A percentile compares a stretch with the other conserved stretches of the same genome.
phyloP scores from a whole-genome alignment of 768 basidiomycete genomes.

The Tylopilus subfusipes region DNA sequence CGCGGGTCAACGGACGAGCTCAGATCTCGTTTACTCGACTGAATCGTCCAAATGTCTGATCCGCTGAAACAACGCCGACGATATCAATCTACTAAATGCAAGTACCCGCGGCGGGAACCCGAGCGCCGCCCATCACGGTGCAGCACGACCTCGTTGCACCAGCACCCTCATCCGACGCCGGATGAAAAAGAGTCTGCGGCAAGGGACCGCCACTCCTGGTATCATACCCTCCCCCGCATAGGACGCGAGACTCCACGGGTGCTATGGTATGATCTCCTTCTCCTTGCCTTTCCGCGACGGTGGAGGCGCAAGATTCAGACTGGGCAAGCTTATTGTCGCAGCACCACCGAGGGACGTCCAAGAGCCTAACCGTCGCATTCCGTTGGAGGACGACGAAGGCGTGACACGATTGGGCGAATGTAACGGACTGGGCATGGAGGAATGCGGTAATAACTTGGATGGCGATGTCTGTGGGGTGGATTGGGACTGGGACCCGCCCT shows the following conservation, averaged over 20 bases:
- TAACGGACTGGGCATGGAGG: conserved; percentile 40
- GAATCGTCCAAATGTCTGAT: conserved; percentile 13
- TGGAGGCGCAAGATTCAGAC: conserved; percentile 34
- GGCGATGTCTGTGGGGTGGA: conserved; percentile 12
- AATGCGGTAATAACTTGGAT: conserved; percentile 27
- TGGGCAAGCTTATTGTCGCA: conserved; percentile 39
- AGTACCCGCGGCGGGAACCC: conserved; percentile 4
- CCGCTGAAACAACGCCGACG: conserved; percentile 17
- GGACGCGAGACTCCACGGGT: background rate
- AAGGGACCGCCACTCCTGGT: background rate
- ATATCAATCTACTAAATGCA: conserved; percentile 16
- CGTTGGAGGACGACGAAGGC: conserved; percentile 14
- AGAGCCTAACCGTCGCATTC: conserved; percentile 37
- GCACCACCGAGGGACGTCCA: conserved; percentile 32
- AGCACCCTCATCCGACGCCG: conserved; percentile 3
- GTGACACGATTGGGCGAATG: conserved; percentile 18
- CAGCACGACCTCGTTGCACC: conserved; percentile 2
- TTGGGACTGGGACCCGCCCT: conserved; percentile 33
- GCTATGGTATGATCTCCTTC: conserved; percentile 30
- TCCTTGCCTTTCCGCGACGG: conserved; percentile 48
- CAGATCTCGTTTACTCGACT: conserved; percentile 4
- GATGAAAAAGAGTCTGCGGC: background rate
- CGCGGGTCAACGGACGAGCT: background rate
- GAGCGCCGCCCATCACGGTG: conserved; percentile 3
- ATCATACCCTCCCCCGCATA: background rate